Evolutionary conservation across 495 filamentous ascomycete species (phyloP), one percentile per base, ranked within the genome.

Genomic region (Hypoxylon lenormandii): DNA sequence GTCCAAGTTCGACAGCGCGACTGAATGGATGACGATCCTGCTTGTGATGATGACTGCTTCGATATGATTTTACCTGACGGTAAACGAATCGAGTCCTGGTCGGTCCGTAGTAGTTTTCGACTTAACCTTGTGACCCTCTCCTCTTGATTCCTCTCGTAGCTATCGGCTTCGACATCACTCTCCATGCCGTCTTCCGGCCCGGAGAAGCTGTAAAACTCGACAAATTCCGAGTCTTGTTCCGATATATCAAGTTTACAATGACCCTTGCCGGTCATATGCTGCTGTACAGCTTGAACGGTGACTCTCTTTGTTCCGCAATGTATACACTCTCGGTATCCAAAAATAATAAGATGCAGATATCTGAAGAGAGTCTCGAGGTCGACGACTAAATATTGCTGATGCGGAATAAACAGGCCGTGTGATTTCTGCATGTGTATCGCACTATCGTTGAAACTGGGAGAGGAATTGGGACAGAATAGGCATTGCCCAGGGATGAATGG

Each of bases 301-400:
- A 61, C 33, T 48, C 74, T 64, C 40, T 72, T 53, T 42, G 65
- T 77, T 13, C 74, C 69, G 40, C 78, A 79, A 28, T 74, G 70
- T 60, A 80, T 72, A 46, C 78, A 80, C 69, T 80, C 78, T 22
- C 58, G 72, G 53, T 77, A 78, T 52, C 66, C 75, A 22, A 75
- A 78, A 18, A 80, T 75, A 30, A 80, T 50, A n/a, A 79, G 72
- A 63, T 78, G 76, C 4, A 79, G 61, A 58, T 78, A 76, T 51
- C 64, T 52, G 46, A 80, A 49, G 16, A 79, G 60, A 16, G 76
- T 70, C 56, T 77, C 72, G 30, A 77, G 65, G 43, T 77, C 71
- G 23, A 77, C 76, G 1, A 58, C 49, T 10, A 79, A 51, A 46
- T 70, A 53, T 38, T 70, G 19, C 33, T 52, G 70, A 43, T 70